These are phyloP conservation scores for Ephemerocybe angulata DNA, from an alignment of 768 basidiomycete species.

Conservation along the genomic window DNA sequence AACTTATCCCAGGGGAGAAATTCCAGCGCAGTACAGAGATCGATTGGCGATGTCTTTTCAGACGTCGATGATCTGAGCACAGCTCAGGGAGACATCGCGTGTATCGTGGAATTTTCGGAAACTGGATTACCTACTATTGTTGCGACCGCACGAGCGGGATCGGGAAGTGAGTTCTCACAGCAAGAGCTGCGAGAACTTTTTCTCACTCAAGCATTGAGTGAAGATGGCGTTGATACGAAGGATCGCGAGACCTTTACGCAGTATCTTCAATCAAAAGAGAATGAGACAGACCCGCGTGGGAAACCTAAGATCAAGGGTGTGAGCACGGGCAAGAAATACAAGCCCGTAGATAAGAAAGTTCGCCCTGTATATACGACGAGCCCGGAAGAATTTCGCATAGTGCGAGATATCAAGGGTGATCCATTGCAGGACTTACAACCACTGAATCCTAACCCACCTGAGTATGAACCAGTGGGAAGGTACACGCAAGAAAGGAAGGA, in stretches of 20 bases:
- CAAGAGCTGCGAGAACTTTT: constrained; percentile 22
- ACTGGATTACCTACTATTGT: too few species aligned
- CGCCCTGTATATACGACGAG: constrained; percentile 17
- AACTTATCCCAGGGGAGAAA: too few species aligned
- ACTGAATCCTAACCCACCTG: constrained; percentile 18
- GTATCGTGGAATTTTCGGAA: too few species aligned
- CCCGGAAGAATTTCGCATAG: constrained; percentile 24
- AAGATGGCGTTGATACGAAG: constrained; percentile 15
- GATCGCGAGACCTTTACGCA: constrained; percentile 21
- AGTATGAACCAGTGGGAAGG: too few species aligned
- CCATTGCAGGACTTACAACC: constrained; percentile 20
- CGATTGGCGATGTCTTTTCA: too few species aligned
- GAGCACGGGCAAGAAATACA: constrained; percentile 23
- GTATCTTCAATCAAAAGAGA: background rate
- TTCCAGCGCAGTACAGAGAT: too few species aligned
- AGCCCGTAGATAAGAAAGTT: constrained; percentile 24
- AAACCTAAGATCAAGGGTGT: too few species aligned
- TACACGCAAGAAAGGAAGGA: constrained; percentile 22
- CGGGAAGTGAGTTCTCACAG: too few species aligned
- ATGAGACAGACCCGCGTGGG: background rate
- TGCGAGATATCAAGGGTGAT: constrained; percentile 22
- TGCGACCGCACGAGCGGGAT: too few species aligned
- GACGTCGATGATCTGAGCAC: too few species aligned
- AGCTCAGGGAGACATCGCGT: too few species aligned
- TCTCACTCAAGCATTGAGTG: constrained; percentile 12